These are phyloP conservation scores for Ottelia alismoides DNA, from an alignment of 106 monocot genomes.

Conservation along the genomic window DNA sequence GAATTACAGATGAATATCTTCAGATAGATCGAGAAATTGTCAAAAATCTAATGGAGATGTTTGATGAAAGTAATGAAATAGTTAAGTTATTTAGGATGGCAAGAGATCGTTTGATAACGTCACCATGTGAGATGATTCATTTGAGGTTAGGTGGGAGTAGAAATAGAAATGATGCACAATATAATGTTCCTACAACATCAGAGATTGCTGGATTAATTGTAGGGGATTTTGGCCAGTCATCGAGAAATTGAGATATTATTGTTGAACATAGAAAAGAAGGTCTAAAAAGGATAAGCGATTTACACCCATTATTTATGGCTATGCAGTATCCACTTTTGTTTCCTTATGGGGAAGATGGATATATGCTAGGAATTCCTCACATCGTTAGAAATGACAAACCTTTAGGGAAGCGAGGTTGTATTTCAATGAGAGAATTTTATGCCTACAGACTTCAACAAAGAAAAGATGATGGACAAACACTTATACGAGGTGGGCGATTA, in stretches of 20 bases:
- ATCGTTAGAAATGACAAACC: not conserved
- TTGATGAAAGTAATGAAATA: conserved; percentile 5
- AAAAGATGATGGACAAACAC: not conserved
- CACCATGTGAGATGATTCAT: not conserved
- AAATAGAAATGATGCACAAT: not conserved
- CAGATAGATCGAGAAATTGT: not conserved
- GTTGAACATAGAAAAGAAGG: not conserved
- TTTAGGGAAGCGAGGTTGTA: not conserved
- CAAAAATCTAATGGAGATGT: not conserved
- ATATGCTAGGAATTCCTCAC: not conserved
- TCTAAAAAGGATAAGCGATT: conserved; percentile 4
- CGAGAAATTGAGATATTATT: conserved; percentile 8
- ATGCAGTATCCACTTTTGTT: conserved; percentile 23
- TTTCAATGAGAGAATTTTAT: conserved; percentile 12
- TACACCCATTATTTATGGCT: conserved; percentile 11
- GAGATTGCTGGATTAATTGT: conserved; percentile 10
- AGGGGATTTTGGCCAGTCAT: not conserved
- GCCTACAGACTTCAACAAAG: conserved; percentile 9
- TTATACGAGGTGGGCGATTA: conserved; percentile 1
- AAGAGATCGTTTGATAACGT: not conserved
- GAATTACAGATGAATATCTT: too few relatives aligned
- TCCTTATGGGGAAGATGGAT: conserved; percentile 19
- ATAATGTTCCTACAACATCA: conserved; percentile 1
- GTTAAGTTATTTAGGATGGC: conserved; percentile 4
- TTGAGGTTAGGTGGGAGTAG: not conserved